Evolutionary conservation across 164 flowering plant genomes (phyloP).

Genomic region (Aristolochia fimbriata): DNA sequence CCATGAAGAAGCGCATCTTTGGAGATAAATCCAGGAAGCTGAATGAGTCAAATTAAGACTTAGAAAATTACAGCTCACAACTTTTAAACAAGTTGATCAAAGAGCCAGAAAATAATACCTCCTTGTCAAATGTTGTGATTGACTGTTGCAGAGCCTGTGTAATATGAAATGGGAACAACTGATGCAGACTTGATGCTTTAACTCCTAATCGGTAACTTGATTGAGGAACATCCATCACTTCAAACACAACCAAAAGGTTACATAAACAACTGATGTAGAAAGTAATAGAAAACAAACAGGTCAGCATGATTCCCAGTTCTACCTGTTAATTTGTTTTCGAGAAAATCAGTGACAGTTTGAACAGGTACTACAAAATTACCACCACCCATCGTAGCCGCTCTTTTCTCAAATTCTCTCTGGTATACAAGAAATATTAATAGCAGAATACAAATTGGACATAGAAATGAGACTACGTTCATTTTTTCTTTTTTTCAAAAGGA

Average conservation of each 20-base stretch:
- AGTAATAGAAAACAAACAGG: too few species aligned
- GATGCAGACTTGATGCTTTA: slow-evolving; percentile 78
- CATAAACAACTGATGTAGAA: too few species aligned
- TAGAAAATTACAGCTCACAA: not conserved
- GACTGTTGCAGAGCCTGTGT: slow-evolving; percentile 69
- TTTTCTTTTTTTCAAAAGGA: too few species aligned
- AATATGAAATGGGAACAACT: slow-evolving; percentile 59
- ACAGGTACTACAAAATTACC: slow-evolving; percentile 90
- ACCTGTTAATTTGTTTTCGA: slow-evolving; percentile 73
- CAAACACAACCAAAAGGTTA: slow-evolving; percentile 1
- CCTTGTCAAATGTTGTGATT: slow-evolving; percentile 59
- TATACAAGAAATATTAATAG: slow-evolving; percentile 2
- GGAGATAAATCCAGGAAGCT: slow-evolving; percentile 88
- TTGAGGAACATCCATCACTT: slow-evolving; percentile 57
- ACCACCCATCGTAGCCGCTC: slow-evolving; percentile 88
- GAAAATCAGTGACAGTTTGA: slow-evolving; percentile 81
- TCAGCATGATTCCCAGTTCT: not conserved
- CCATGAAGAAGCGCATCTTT: slow-evolving; percentile 87
- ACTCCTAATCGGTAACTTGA: slow-evolving; percentile 97
- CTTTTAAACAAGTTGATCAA: not conserved
- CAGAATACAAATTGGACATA: too few species aligned
- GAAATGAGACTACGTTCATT: too few species aligned
- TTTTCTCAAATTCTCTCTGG: slow-evolving; percentile 71
- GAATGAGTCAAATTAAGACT: slow-evolving; percentile 10
- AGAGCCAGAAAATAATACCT: slow-evolving; percentile 34